Evolutionary conservation across 1,284 basidiomycete species (phyloP).

Genomic region (Albatrellus sp.): DNA sequence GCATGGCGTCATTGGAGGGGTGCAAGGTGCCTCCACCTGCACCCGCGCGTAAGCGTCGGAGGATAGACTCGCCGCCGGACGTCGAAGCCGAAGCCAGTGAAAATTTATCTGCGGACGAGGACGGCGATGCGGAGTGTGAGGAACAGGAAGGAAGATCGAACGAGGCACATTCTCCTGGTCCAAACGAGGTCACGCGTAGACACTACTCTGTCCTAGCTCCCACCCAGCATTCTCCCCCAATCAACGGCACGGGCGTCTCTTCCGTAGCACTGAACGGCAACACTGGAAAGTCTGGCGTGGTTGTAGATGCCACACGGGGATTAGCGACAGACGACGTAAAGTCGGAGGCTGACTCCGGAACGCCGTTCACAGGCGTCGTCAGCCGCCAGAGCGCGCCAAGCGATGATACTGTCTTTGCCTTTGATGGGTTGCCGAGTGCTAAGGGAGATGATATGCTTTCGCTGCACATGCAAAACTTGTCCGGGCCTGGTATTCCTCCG

Average conservation of each 20-base stretch:
- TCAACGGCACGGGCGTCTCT: too few species aligned
- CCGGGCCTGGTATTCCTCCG: too few species aligned
- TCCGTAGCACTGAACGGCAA: too few species aligned
- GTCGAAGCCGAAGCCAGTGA: slow-evolving; percentile 17
- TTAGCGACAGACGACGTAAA: slow-evolving; percentile 22
- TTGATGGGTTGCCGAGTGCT: background rate
- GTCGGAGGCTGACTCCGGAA: slow-evolving; percentile 35
- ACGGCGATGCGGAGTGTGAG: slow-evolving; percentile 6
- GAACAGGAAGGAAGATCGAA: slow-evolving; percentile 7
- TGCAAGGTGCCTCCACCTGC: slow-evolving; percentile 4
- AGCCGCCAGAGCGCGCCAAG: slow-evolving; percentile 42
- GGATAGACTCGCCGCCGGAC: slow-evolving; percentile 30
- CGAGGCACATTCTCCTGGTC: background rate
- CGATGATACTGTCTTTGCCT: slow-evolving; percentile 36
- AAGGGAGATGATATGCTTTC: slow-evolving; percentile 7
- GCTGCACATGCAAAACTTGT: slow-evolving; percentile 7
- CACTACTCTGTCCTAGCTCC: too few species aligned
- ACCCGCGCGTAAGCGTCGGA: slow-evolving; percentile 30
- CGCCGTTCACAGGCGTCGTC: slow-evolving; percentile 34
- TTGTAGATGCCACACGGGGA: background rate
- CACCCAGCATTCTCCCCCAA: too few species aligned
- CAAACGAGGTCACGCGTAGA: too few species aligned
- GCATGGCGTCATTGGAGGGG: slow-evolving; percentile 9
- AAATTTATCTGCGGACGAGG: slow-evolving; percentile 1
- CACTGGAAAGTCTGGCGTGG: background rate